A percentile compares a stretch with the other conserved stretches of the same genome.
phyloP scores from a whole-genome alignment of 768 basidiomycete species.

The Tylopilus sp. region DNA sequence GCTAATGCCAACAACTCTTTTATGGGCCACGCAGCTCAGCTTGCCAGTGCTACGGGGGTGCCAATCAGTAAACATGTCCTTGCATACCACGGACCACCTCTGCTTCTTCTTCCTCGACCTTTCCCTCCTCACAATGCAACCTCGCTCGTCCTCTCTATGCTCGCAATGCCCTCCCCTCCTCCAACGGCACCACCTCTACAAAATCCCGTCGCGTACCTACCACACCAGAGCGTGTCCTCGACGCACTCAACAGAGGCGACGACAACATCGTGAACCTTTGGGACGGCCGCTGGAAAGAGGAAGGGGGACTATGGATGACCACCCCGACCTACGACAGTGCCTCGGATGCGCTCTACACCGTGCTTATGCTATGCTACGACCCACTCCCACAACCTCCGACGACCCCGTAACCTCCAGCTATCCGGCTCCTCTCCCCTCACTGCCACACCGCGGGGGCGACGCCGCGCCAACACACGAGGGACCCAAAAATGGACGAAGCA shows the following conservation, averaged over 20 bases:
- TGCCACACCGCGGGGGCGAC: constrained; percentile 61
- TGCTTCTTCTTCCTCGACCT: constrained; percentile 68
- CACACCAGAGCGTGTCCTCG: constrained; percentile 88
- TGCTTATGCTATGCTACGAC: too few species aligned
- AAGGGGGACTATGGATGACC: too few species aligned
- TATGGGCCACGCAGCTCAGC: constrained; percentile 74
- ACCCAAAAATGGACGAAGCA: constrained; percentile 87
- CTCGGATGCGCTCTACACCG: too few species aligned
- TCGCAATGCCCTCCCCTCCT: constrained; percentile 59
- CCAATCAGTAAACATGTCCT: constrained; percentile 79
- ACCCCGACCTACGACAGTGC: too few species aligned
- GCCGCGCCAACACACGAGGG: constrained; percentile 44
- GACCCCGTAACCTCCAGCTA: too few species aligned
- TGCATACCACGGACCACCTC: constrained; percentile 89
- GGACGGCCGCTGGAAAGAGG: too few species aligned
- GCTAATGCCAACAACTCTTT: constrained; percentile 47
- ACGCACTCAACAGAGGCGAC: constrained; percentile 89
- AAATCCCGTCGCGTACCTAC: constrained; percentile 83
- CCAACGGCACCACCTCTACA: constrained; percentile 59
- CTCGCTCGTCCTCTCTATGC: constrained; percentile 74
- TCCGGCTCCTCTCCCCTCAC: too few species aligned
- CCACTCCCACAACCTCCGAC: too few species aligned
- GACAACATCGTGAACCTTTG: constrained; percentile 98
- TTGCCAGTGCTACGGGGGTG: constrained; percentile 73
- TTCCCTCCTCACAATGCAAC: constrained; percentile 73